A percentile compares a stretch with the other conserved stretches of the same genome.
Conservation (phyloP, 805 yeast species). For the Priceomyces castillae region DNA sequence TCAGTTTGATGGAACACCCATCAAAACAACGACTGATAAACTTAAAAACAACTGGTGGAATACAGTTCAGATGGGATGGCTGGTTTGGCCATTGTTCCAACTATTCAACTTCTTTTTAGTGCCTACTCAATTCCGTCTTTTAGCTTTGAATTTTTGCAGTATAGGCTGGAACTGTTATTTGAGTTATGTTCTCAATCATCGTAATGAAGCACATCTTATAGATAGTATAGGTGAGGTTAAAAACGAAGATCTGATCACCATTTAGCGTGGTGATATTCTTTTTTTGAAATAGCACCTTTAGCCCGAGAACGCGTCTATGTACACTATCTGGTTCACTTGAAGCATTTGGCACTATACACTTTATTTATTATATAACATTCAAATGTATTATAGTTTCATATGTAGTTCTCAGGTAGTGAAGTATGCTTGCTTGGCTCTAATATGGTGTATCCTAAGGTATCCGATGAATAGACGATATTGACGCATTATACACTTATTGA, state of each 20-base stretch:
- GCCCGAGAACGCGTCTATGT: neutral
- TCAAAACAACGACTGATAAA: slow-evolving; percentile 39
- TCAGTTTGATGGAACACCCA: slow-evolving; percentile 47
- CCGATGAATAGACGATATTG: neutral
- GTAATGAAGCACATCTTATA: neutral
- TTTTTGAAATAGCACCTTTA: neutral
- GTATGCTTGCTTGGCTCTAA: no score
- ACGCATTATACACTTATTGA: neutral
- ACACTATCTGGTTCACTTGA: neutral
- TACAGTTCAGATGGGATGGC: slow-evolving; percentile 74
- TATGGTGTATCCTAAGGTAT: no score
- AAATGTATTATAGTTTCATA: neutral
- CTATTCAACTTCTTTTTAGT: slow-evolving; percentile 68
- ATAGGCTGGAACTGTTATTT: slow-evolving; percentile 83
- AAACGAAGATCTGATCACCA: slow-evolving; percentile 7
- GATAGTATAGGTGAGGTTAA: slow-evolving; percentile 6
- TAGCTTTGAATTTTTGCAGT: slow-evolving; percentile 67
- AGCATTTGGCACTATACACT: neutral
- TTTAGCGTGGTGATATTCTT: neutral
- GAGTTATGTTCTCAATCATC: slow-evolving; percentile 43
- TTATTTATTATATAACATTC: neutral
- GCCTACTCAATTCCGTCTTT: slow-evolving; percentile 67
- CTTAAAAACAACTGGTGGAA: slow-evolving; percentile 55
- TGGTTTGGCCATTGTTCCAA: slow-evolving; percentile 90
- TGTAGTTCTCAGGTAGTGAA: no score